Percentiles rank a stretch among this genome's conserved stretches.
Conservation (phyloP, 805 yeast genomes). For the Hagleromyces aurorensis region DNA sequence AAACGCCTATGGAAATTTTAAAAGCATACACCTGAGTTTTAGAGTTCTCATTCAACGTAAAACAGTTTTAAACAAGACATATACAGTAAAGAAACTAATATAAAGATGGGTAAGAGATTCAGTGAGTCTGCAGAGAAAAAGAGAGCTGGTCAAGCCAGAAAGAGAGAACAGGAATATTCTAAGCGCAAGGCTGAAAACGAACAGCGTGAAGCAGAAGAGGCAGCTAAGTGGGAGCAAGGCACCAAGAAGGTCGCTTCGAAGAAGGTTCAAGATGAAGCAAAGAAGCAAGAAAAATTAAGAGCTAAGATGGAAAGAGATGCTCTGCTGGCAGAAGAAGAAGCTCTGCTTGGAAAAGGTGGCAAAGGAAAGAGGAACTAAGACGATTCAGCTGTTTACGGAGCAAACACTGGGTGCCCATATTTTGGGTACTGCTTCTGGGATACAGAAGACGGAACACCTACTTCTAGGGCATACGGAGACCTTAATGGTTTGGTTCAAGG, state of each 20-base stretch:
- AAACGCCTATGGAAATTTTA: too few species aligned
- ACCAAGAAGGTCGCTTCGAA: constrained; percentile 20
- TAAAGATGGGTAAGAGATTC: constrained; percentile 31
- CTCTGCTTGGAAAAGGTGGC: constrained; percentile 15
- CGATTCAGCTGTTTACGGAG: too few species aligned
- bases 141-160: constrained; percentile 30
- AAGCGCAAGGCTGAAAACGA: constrained; percentile 21
- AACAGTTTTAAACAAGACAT: too few species aligned
- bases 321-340: constrained; percentile 29
- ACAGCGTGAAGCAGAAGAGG: constrained; percentile 28
- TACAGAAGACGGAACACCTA: too few species aligned
- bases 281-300: constrained; percentile 24
- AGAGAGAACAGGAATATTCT: constrained; percentile 26
- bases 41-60: too few species aligned
- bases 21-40: too few species aligned
- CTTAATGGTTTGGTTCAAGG: too few species aligned
- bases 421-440: too few species aligned
- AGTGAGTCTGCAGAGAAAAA: constrained; percentile 31
- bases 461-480: too few species aligned
- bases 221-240: constrained; percentile 30
- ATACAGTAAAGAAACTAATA: neutral
- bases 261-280: constrained; percentile 27
- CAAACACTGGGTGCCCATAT: too few species aligned
- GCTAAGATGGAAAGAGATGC: constrained; percentile 29
- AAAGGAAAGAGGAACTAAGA: constrained; percentile 16